A percentile compares a stretch with the other conserved stretches of the same genome.
These are phyloP conservation scores for Phytophthora multivora DNA, from an alignment of 352 stramenopile species.

Conservation along the genomic window DNA sequence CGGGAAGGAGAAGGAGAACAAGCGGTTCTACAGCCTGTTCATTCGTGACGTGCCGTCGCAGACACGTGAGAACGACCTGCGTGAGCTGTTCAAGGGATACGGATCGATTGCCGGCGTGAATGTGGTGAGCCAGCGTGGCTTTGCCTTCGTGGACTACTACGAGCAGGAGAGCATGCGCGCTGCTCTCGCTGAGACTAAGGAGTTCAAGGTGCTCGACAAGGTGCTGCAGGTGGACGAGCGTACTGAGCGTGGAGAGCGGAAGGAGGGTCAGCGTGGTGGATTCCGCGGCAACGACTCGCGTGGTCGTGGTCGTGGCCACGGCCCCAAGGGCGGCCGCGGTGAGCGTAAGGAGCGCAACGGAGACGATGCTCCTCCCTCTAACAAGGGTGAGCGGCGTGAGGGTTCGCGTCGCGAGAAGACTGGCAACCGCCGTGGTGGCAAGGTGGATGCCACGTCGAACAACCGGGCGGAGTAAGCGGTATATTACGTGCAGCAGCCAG, in stretches of 20 bases:
- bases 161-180: constrained; percentile 81
- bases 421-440: constrained; percentile 63
- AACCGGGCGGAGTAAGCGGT: constrained; percentile 56
- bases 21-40: constrained; percentile 68
- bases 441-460: constrained; percentile 53
- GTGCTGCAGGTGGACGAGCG: constrained; percentile 76
- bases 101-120: constrained; percentile 77
- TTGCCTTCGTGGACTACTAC: constrained; percentile 86
- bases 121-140: constrained; percentile 59
- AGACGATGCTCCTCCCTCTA: constrained; percentile 38
- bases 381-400: constrained; percentile 44
- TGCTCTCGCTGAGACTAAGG: constrained; percentile 61
- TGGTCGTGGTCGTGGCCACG: constrained; percentile 53
- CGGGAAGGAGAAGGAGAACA: constrained; percentile 40
- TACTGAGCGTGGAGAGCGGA: constrained; percentile 70
- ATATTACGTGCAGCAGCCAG: constrained; percentile 31
- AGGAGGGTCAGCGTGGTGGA: constrained; percentile 61
- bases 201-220: constrained; percentile 82
- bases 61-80: constrained; percentile 76
- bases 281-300: constrained; percentile 59
- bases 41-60: constrained; percentile 78
- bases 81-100: constrained; percentile 82
- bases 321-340: constrained; percentile 53
- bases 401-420: constrained; percentile 64
- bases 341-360: constrained; percentile 78